phyloP scores from a whole-genome alignment of 2,329 filamentous ascomycete genomes.

The Sphaerulina musiva region DNA sequence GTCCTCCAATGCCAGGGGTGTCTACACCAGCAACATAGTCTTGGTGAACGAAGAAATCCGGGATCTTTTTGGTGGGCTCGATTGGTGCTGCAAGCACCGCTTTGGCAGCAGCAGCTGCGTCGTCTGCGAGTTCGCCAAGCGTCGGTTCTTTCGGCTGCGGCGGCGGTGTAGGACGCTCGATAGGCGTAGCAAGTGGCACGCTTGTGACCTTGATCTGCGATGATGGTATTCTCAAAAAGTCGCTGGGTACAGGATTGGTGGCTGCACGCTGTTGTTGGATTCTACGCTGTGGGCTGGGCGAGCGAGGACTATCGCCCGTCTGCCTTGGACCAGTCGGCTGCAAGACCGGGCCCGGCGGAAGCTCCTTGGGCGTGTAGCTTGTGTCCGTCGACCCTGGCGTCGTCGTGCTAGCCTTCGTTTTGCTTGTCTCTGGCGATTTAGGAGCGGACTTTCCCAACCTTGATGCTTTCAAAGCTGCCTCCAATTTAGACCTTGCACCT shows the following conservation, averaged over 20 bases:
- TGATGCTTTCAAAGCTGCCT: background rate
- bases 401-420: constrained; percentile 25
- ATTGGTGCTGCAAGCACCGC: constrained; percentile 55
- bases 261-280: constrained; percentile 45
- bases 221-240: constrained; percentile 18
- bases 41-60: constrained; percentile 59
- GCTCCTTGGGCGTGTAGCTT: constrained; percentile 34
- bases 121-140: constrained; percentile 51
- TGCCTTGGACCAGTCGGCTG: constrained; percentile 40
- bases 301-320: constrained; percentile 51
- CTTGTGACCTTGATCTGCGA: constrained; percentile 28
- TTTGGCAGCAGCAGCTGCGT: constrained; percentile 64
- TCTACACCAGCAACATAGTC: constrained; percentile 39
- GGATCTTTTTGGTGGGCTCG: constrained; percentile 55
- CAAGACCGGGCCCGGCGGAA: constrained; percentile 47
- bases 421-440: constrained; percentile 12
- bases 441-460: background rate
- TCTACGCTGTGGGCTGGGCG: constrained; percentile 56
- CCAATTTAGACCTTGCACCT: constrained; percentile 3
- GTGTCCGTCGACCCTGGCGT: constrained; percentile 20
- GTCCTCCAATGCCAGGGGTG: constrained; percentile 40
- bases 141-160: constrained; percentile 36
- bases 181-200: constrained; percentile 31
- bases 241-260: constrained; percentile 39
- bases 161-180: constrained; percentile 29